These are phyloP conservation scores for Turritis glabra DNA, from an alignment of 345 rosid genomes.

Conservation along the genomic window DNA sequence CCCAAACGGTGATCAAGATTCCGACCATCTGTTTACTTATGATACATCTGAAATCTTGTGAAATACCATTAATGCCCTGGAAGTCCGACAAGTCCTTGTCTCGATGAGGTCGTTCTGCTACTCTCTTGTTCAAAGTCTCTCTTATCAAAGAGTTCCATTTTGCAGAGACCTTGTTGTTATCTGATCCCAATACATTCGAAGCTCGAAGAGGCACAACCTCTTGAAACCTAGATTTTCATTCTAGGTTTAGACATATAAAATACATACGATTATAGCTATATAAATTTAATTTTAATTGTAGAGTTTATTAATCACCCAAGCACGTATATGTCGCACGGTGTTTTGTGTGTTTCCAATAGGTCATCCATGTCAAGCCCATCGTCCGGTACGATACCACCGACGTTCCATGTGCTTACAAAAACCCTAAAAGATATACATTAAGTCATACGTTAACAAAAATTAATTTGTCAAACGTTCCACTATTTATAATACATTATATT, in stretches of 20 bases:
- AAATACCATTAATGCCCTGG: constrained; percentile 27
- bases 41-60: constrained; percentile 50
- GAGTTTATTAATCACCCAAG: constrained; percentile 56
- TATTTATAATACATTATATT: neutral
- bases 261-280: neutral
- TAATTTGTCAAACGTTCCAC: neutral
- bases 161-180: constrained; percentile 46
- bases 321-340: constrained; percentile 69
- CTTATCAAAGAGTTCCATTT: constrained; percentile 77
- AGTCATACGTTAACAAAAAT: too few species aligned
- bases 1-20: constrained; percentile 68
- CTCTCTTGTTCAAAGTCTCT: constrained; percentile 53
- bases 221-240: constrained; percentile 57
- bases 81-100: neutral
- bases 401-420: constrained; percentile 88
- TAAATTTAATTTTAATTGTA: neutral
- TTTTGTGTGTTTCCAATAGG: constrained; percentile 49
- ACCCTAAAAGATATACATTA: constrained; percentile 45
- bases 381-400: constrained; percentile 71
- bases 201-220: constrained; percentile 74
- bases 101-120: neutral
- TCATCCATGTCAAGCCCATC: constrained; percentile 68
- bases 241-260: neutral
- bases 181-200: constrained; percentile 62
- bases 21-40: constrained; percentile 87